Percentiles rank a stretch among this genome's conserved stretches.
Evolutionary conservation across 2,329 filamentous ascomycete species (phyloP).

Genomic region (Hymenoscyphus repandus): DNA sequence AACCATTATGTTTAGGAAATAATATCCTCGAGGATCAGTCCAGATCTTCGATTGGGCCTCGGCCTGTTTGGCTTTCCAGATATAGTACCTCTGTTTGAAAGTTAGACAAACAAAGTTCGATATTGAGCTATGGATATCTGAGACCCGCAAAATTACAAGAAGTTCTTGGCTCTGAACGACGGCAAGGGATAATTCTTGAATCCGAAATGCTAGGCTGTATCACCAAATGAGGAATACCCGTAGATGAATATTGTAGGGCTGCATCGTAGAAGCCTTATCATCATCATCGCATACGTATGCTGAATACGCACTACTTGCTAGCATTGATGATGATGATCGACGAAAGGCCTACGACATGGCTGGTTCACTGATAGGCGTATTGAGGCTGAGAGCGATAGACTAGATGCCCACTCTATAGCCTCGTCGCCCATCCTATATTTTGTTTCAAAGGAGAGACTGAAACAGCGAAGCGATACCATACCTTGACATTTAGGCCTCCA

Average conservation of each 20-base stretch:
- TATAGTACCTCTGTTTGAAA: constrained; percentile 2
- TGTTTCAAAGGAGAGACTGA: constrained; percentile 2
- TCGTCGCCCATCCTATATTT: background rate
- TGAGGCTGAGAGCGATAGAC: no score
- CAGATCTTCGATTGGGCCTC: constrained; percentile 57
- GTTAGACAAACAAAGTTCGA: background rate
- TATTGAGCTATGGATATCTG: background rate
- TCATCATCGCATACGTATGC: background rate
- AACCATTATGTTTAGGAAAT: constrained; percentile 72
- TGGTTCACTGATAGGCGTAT: no score
- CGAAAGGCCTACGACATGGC: no score
- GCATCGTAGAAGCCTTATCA: background rate
- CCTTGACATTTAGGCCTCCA: constrained; percentile 60
- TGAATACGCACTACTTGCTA: background rate
- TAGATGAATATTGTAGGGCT: background rate
- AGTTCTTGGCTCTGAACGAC: no score
- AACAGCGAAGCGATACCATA: constrained; percentile 26
- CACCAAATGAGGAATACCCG: background rate
- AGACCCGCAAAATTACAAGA: no score
- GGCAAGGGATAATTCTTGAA: no score
- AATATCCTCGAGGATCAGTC: constrained; percentile 63
- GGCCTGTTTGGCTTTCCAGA: constrained; percentile 62
- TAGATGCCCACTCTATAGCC: background rate
- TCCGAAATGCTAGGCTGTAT: no score
- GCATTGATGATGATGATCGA: background rate